Conservation (phyloP, 495 filamentous ascomycete species). For the Xylaria flabelliformis region DNA sequence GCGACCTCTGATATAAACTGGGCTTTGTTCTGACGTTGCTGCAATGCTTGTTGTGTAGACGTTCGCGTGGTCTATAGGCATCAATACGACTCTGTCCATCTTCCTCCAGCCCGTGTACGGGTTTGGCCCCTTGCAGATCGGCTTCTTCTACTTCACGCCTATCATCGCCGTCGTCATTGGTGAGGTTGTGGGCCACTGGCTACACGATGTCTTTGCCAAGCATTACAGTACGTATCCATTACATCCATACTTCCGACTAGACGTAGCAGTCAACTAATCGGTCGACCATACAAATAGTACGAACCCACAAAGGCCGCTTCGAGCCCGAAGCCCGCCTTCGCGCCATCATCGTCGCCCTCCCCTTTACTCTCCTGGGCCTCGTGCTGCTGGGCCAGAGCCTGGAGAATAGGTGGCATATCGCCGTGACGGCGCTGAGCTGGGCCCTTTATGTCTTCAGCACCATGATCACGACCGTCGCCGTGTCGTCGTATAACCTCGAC, state of each 20-base stretch:
- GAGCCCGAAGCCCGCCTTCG: constrained; percentile 66
- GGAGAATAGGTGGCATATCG: constrained; percentile 60
- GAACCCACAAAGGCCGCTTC: constrained; percentile 58
- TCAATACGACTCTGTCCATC: constrained; percentile 67
- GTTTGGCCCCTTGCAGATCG: constrained; percentile 60
- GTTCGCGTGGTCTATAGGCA: constrained; percentile 67
- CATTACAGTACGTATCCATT: constrained; percentile 39
- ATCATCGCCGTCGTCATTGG: constrained; percentile 61
- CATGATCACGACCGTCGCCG: constrained; percentile 68
- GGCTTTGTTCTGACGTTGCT: not conserved
- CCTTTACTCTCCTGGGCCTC: constrained; percentile 58
- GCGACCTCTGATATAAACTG: not conserved
- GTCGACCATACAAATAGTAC: constrained; percentile 31
- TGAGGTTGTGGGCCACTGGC: constrained; percentile 62
- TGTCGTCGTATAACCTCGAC: constrained; percentile 67
- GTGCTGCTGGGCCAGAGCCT: constrained; percentile 64
- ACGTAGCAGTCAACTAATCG: too few relatives aligned
- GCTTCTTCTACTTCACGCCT: constrained; percentile 68
- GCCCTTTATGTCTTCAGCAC: constrained; percentile 64
- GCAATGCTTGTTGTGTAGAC: constrained; percentile 31
- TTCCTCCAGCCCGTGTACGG: constrained; percentile 61
- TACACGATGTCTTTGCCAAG: constrained; percentile 61
- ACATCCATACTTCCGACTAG: too few relatives aligned
- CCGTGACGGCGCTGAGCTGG: constrained; percentile 61
- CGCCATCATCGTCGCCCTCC: constrained; percentile 56